A percentile compares a stretch with the other conserved stretches of the same genome.
Evolutionary conservation across 306 rosid genomes (phyloP).

Genomic region (Vachellia pachyceras): DNA sequence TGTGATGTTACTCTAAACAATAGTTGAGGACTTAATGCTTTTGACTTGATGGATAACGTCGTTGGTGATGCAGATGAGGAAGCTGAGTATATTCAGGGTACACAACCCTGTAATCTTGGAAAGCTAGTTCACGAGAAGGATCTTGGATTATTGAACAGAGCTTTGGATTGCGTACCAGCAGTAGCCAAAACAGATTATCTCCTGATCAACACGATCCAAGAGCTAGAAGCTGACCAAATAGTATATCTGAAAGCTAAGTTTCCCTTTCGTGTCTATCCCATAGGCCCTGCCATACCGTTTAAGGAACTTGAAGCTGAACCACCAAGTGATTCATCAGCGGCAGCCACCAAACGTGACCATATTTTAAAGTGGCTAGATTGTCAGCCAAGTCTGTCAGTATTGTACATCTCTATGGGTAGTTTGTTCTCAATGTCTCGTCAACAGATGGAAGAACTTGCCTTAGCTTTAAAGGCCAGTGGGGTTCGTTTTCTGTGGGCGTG

Average conservation of each 20-base stretch:
- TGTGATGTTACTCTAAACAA: background rate
- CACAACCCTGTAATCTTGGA: conserved; percentile 41
- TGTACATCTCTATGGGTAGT: conserved; percentile 73
- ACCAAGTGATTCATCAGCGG: background rate
- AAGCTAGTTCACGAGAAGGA: conserved; percentile 40
- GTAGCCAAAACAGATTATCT: conserved; percentile 55
- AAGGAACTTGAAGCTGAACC: conserved; percentile 27
- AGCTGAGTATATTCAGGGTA: conserved; percentile 45
- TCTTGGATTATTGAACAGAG: conserved; percentile 34
- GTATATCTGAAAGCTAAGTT: conserved; percentile 41
- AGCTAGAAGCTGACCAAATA: conserved; percentile 50
- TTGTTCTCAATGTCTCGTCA: conserved; percentile 50
- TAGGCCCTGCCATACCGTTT: conserved; percentile 63
- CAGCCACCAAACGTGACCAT: conserved; percentile 32
- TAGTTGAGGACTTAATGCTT: background rate
- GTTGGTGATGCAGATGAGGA: conserved; percentile 32
- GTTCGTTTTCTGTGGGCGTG: conserved; percentile 60
- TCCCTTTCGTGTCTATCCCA: conserved; percentile 51
- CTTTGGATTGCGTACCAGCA: conserved; percentile 42
- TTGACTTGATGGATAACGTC: background rate
- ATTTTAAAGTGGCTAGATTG: conserved; percentile 56
- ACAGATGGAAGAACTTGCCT: conserved; percentile 57
- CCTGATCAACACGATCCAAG: conserved; percentile 50
- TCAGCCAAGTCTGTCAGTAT: conserved; percentile 56
- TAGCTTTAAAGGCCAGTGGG: conserved; percentile 42